Base-by-base conservation (phyloP, 2,329 filamentous ascomycete species). In the Nemania diffusa region DNA sequence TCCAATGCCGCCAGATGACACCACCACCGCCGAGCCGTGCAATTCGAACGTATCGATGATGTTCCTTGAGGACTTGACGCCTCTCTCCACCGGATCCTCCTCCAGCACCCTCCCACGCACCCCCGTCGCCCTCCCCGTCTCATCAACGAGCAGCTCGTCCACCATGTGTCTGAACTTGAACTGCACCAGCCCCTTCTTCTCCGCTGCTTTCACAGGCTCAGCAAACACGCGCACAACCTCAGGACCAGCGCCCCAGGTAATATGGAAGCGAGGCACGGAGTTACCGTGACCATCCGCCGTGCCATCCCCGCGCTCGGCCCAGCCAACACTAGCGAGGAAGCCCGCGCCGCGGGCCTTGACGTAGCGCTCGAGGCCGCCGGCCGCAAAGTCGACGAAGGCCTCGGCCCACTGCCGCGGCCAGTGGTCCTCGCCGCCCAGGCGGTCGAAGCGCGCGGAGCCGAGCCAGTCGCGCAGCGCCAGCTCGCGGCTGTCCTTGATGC, bases 381-480 rank as follows among this genome's bases (percentile, higher is more conserved):
- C 77, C 1, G 88, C 87, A 74, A 90, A 90, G 76, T 89, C 78
- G 60, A 90, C 87, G 76, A 89, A 90, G 0, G 87, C 87, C 74
- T 87, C 83, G n/a, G 88, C 87, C 88, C 88, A 90, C 57, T 81
- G 79, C 8, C 84, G 81, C 46, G 87, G 87, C 87, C 87, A 90
- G 73, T 79, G 75, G 75, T 90, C 87, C 61, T 87, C 83, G 20
- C 73, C 74, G 17, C 84, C 81, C n/a, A n/a, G n/a, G 50, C 87
- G 86, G 73, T 90, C 87, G 74, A 90, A 90, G 62, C 79, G 78
- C 0, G 88, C 87, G 1, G 84, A 85, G 56, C 82, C 82, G 55
- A 88, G 70, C 87, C 87, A 90, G 76, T 90, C 87, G 66, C 84
- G 81, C 80, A 87, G 76, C 3, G 88, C 87, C 20, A 89, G 81